Conservation (phyloP, 192 early-diverging fungal genomes). For the Nowakowskiella sp. region DNA sequence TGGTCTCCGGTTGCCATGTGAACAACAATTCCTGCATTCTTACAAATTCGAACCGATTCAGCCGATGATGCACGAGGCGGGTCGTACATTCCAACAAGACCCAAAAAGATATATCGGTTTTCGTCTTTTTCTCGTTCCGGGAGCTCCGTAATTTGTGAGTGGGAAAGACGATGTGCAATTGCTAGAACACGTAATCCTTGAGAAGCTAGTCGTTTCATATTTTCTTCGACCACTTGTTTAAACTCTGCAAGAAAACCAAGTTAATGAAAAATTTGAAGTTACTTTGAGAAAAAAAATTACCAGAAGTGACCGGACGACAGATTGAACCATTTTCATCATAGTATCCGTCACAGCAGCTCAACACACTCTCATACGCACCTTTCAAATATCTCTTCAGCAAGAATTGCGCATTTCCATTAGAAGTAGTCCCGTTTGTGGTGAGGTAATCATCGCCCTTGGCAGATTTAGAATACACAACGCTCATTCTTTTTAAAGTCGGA, state of each 20-base stretch:
- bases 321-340: no score
- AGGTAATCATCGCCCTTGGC: no score
- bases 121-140: slow-evolving; percentile 13
- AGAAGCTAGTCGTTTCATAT: slow-evolving; percentile 13
- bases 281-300: no score
- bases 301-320: no score
- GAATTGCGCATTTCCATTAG: no score
- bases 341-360: no score
- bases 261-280: no score
- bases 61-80: slow-evolving; percentile 13
- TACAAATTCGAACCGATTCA: not conserved
- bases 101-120: slow-evolving; percentile 13
- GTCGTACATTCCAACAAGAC: slow-evolving; percentile 18
- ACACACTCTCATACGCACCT: no score
- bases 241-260: no score
- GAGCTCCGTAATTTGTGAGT: no score
- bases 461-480: slow-evolving; percentile 19
- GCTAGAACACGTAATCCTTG: slow-evolving; percentile 4
- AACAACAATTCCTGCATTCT: slow-evolving; percentile 12
- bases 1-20: slow-evolving; percentile 23
- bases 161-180: not conserved
- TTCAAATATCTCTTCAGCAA: no score
- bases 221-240: not conserved
- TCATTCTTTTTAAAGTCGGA: slow-evolving; percentile 31
- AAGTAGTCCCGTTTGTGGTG: no score